phyloP scores from a whole-genome alignment of 352 stramenopile genomes.

The Sclerospora graminicola region DNA sequence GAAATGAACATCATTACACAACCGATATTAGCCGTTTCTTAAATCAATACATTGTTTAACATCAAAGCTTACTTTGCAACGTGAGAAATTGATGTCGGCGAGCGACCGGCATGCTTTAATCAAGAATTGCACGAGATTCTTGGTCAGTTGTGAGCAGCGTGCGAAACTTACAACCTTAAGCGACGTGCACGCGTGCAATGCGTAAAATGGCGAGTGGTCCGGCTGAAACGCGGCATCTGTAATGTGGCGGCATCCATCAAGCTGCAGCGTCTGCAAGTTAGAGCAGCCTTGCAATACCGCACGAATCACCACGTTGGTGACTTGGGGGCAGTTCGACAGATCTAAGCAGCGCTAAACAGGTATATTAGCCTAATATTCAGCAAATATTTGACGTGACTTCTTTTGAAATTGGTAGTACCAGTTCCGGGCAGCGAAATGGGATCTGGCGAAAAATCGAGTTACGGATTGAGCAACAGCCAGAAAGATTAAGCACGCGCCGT shows the following conservation, averaged over 20 bases:
- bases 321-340: conserved; percentile 77
- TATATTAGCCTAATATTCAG: too few relatives aligned
- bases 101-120: conserved; percentile 69
- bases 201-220: conserved; percentile 63
- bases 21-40: conserved; percentile 1
- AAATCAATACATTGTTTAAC: neutral
- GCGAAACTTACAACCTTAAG: conserved; percentile 72
- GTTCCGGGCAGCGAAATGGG: conserved; percentile 65
- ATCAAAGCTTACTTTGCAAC: conserved; percentile 46
- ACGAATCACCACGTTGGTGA: conserved; percentile 79
- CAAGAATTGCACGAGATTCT: conserved; percentile 66
- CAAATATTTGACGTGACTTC: neutral
- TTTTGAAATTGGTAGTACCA: conserved; percentile 42
- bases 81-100: conserved; percentile 69
- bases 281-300: conserved; percentile 69
- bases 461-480: conserved; percentile 64
- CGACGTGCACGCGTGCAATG: conserved; percentile 58
- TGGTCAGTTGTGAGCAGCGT: conserved; percentile 73
- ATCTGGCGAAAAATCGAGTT: conserved; percentile 85
- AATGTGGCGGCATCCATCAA: conserved; percentile 81
- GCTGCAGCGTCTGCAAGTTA: conserved; percentile 62
- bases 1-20: neutral
- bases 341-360: conserved; percentile 64
- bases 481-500: conserved; percentile 58
- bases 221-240: conserved; percentile 82